Evolutionary conservation across 768 basidiomycete genomes (phyloP).

Genomic region (Lyophyllum semitale): DNA sequence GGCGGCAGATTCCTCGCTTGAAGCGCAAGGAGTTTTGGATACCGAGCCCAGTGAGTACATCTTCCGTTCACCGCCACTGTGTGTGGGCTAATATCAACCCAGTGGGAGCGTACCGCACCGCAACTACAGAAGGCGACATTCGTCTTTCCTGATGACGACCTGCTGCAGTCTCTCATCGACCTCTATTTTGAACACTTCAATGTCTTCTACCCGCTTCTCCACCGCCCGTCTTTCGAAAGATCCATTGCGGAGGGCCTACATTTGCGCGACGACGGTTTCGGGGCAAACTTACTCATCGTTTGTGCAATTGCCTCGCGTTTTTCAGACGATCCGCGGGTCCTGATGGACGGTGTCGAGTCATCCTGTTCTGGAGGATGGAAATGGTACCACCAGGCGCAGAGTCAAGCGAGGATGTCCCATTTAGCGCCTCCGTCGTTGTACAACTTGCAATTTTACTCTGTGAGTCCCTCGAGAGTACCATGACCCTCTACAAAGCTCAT

Average conservation of each 20-base stretch:
- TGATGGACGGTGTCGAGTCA: constrained; percentile 37
- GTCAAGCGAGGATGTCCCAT: no score
- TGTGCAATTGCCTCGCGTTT: no score
- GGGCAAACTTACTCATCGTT: constrained; percentile 61
- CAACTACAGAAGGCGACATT: no score
- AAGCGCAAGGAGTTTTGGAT: constrained; percentile 37
- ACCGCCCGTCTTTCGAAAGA: no score
- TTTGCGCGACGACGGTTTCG: constrained; percentile 52
- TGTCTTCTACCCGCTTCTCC: constrained; percentile 66
- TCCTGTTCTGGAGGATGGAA: constrained; percentile 60
- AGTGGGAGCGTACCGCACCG: no score
- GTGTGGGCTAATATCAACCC: constrained; percentile 46
- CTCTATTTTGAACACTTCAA: constrained; percentile 66
- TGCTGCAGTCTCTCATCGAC: constrained; percentile 51
- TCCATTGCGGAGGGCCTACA: constrained; percentile 57
- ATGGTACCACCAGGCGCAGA: constrained; percentile 70
- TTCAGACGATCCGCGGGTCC: constrained; percentile 59
- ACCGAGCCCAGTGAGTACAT: constrained; percentile 31
- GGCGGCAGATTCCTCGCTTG: constrained; percentile 15
- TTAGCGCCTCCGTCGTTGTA: no score
- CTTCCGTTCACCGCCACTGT: background rate
- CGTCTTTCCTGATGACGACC: no score
- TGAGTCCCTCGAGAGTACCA: no score
- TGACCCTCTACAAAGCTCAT: no score
- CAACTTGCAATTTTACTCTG: no score